These are phyloP conservation scores for Passiflora organensis DNA, from an alignment of 345 rosid genomes.

Conservation along the genomic window DNA sequence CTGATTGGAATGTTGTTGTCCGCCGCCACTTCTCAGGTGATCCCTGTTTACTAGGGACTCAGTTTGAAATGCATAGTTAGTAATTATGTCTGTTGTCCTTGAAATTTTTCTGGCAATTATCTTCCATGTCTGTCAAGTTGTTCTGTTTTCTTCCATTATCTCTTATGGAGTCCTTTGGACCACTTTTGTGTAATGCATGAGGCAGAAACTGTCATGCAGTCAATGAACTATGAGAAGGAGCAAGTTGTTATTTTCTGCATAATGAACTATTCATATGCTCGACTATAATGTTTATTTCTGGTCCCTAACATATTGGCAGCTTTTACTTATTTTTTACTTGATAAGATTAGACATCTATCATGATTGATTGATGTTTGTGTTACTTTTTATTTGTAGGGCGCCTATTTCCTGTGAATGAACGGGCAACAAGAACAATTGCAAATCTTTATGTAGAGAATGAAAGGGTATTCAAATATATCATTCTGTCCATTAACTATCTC, in stretches of 20 bases:
- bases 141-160: no score
- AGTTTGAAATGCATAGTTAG: neutral
- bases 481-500: neutral
- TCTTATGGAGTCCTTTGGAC: no score
- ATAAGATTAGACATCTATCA: no score
- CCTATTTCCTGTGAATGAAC: slow-evolving; percentile 74
- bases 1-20: slow-evolving; percentile 74
- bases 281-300: no score
- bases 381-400: slow-evolving; percentile 40
- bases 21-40: slow-evolving; percentile 94
- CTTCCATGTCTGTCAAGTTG: no score
- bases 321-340: neutral
- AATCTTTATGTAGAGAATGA: slow-evolving; percentile 93
- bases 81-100: neutral
- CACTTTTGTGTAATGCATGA: no score
- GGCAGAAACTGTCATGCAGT: no score
- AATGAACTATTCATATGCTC: no score
- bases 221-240: no score
- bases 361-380: slow-evolving; percentile 1
- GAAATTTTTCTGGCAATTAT: slow-evolving; percentile 83
- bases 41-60: neutral
- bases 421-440: slow-evolving; percentile 81
- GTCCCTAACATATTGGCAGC: slow-evolving; percentile 2
- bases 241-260: no score
- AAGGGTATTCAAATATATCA: slow-evolving; percentile 53